phyloP scores from a whole-genome alignment of 345 rosid species.

The Nephelium lappaceum region DNA sequence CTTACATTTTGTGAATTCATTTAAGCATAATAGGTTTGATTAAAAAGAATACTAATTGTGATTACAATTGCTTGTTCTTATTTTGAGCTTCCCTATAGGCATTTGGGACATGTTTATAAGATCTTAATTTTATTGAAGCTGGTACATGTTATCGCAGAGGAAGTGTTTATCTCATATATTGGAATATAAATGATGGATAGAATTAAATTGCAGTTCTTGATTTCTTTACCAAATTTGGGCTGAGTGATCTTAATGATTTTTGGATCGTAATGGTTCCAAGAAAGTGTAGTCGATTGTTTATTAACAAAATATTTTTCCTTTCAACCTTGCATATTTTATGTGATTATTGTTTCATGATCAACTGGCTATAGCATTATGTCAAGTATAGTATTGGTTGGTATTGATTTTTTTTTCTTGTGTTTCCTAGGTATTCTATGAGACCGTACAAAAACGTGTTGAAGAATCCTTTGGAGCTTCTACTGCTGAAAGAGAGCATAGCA shows the following conservation, averaged over 20 bases:
- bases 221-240: background rate
- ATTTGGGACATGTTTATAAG: background rate
- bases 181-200: background rate
- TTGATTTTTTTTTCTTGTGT: conserved; percentile 18
- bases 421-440: conserved; percentile 67
- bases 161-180: background rate
- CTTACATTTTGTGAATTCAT: background rate
- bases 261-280: background rate
- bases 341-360: background rate
- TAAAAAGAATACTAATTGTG: background rate
- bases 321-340: background rate
- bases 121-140: background rate
- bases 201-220: background rate
- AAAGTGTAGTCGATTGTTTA: background rate
- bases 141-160: background rate
- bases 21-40: background rate
- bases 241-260: background rate
- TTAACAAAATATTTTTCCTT: background rate
- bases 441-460: conserved; percentile 53
- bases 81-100: background rate
- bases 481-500: conserved; percentile 27
- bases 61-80: background rate
- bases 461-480: conserved; percentile 56
- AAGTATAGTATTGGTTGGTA: background rate
- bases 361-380: background rate